phyloP scores from a whole-genome alignment of 2,329 filamentous ascomycete species.

The Madurella mycetomatis region DNA sequence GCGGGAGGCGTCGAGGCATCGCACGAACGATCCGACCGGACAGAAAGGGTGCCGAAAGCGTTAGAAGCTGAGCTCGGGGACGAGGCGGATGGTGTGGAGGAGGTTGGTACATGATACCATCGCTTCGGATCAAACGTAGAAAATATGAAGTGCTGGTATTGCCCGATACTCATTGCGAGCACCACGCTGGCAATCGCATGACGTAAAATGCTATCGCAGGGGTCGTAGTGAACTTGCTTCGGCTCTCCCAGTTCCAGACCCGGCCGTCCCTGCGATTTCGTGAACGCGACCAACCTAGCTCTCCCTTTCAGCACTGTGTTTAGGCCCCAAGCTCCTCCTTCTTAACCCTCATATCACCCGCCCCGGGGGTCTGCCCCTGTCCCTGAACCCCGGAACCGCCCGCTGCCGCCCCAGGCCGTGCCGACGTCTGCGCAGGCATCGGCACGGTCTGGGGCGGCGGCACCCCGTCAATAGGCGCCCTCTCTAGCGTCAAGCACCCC shows the following conservation, averaged over 20 bases:
- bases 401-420: neutral
- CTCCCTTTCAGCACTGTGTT: neutral
- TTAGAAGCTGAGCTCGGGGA: slow-evolving; percentile 48
- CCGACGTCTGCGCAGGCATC: neutral
- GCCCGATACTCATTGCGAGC: neutral
- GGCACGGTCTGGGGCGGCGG: too few relatives aligned
- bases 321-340: neutral
- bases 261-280: too few relatives aligned
- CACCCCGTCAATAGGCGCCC: neutral
- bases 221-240: too few relatives aligned
- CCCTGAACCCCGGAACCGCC: neutral
- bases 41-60: slow-evolving; percentile 37
- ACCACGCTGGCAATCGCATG: too few relatives aligned
- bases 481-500: slow-evolving; percentile 10
- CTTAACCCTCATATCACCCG: neutral
- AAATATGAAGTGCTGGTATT: neutral
- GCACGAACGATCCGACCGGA: slow-evolving; percentile 41
- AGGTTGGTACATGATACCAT: slow-evolving; percentile 18
- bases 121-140: neutral
- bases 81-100: slow-evolving; percentile 43
- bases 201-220: too few relatives aligned
- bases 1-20: slow-evolving; percentile 63
- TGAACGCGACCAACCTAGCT: too few relatives aligned
- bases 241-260: neutral
- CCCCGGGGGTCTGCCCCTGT: neutral